These are phyloP conservation scores for Periconia macrospinosa DNA, from an alignment of 2,329 filamentous ascomycete species.

Conservation along the genomic window DNA sequence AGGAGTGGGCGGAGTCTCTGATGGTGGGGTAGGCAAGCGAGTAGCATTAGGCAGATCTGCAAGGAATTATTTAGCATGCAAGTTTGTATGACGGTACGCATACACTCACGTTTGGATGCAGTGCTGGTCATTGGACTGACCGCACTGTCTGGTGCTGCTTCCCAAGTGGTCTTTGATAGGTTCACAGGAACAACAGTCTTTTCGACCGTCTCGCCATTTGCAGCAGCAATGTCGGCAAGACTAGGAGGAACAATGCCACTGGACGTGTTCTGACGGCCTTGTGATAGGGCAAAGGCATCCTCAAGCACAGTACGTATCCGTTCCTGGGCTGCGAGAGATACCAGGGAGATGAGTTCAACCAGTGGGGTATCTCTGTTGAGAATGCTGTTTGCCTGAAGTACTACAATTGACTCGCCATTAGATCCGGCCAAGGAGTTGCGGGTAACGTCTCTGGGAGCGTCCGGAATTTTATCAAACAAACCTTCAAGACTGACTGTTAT, in stretches of 20 bases:
- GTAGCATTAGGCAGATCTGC: slow-evolving; percentile 40
- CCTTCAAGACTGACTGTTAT: slow-evolving; percentile 62
- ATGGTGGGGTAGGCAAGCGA: slow-evolving; percentile 49
- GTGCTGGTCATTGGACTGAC: slow-evolving; percentile 58
- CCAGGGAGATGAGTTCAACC: slow-evolving; percentile 78
- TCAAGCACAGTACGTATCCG: slow-evolving; percentile 74
- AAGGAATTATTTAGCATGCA: neutral
- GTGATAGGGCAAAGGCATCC: slow-evolving; percentile 72
- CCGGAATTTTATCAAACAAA: slow-evolving; percentile 48
- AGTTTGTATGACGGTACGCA: neutral
- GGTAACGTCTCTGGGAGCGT: slow-evolving; percentile 30
- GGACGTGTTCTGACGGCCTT: slow-evolving; percentile 73
- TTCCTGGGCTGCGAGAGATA: slow-evolving; percentile 83
- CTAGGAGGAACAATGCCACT: slow-evolving; percentile 78
- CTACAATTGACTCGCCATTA: slow-evolving; percentile 63
- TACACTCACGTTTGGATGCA: slow-evolving; percentile 29
- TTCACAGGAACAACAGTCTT: slow-evolving; percentile 42
- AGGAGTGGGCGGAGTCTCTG: slow-evolving; percentile 51
- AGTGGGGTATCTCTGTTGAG: slow-evolving; percentile 71
- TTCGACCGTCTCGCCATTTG: slow-evolving; percentile 48
- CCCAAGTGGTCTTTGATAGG: slow-evolving; percentile 43
- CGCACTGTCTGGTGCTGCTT: slow-evolving; percentile 51
- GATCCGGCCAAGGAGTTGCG: slow-evolving; percentile 54
- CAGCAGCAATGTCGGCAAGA: slow-evolving; percentile 70
- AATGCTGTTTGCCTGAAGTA: slow-evolving; percentile 61